A percentile compares a stretch with the other conserved stretches of the same genome.
phyloP scores from a whole-genome alignment of 2,329 filamentous ascomycete species.

The Chaetomium strumarium region DNA sequence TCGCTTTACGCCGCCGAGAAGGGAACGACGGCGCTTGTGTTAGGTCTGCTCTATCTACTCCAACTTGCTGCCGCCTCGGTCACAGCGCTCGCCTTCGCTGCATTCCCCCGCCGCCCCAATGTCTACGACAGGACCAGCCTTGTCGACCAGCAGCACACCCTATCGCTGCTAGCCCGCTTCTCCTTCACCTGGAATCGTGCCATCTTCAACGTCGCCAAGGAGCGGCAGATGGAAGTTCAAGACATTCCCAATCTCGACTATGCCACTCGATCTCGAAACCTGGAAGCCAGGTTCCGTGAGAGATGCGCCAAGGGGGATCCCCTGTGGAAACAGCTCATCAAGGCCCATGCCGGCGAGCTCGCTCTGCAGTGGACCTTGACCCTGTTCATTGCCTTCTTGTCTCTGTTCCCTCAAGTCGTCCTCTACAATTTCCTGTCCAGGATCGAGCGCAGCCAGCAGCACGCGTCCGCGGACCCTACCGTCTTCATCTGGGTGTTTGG shows the following conservation, averaged over 20 bases:
- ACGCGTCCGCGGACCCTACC: slow-evolving; percentile 20
- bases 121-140: slow-evolving; percentile 28
- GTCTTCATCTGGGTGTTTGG: slow-evolving; percentile 31
- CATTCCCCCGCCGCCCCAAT: slow-evolving; percentile 31
- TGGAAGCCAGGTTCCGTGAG: slow-evolving; percentile 23
- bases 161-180: slow-evolving; percentile 27
- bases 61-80: slow-evolving; percentile 24
- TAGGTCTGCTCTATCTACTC: slow-evolving; percentile 23
- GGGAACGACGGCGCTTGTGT: slow-evolving; percentile 7
- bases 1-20: slow-evolving; percentile 12
- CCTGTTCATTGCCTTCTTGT: slow-evolving; percentile 27
- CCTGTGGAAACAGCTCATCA: slow-evolving; percentile 32
- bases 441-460: slow-evolving; percentile 24
- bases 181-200: slow-evolving; percentile 31
- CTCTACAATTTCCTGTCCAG: slow-evolving; percentile 33
- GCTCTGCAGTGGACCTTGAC: slow-evolving; percentile 30
- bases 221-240: slow-evolving; percentile 28
- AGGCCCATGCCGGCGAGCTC: slow-evolving; percentile 26
- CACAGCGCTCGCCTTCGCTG: slow-evolving; percentile 26
- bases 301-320: slow-evolving; percentile 18
- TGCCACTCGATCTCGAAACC: slow-evolving; percentile 26
- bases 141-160: slow-evolving; percentile 33
- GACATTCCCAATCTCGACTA: slow-evolving; percentile 31
- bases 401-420: slow-evolving; percentile 32
- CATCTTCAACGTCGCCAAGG: slow-evolving; percentile 28